These are phyloP conservation scores for Alternaria conjuncta DNA, from an alignment of 2,329 filamentous ascomycete genomes.

Conservation along the genomic window DNA sequence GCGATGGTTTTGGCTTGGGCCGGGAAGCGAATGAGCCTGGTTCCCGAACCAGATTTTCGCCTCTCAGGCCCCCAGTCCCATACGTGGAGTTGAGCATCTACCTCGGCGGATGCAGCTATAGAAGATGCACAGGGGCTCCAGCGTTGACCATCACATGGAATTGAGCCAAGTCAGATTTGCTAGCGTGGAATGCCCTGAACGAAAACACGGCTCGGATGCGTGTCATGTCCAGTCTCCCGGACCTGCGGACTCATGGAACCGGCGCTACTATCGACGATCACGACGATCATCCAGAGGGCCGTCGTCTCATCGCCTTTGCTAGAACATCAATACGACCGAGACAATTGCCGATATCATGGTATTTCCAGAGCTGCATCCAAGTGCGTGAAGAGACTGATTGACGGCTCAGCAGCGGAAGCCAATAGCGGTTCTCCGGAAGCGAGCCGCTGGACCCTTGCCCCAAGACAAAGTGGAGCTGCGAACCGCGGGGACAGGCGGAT, in stretches of 20 bases:
- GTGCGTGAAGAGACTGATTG: not conserved
- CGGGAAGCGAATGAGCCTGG: not conserved
- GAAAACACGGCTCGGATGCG: not conserved
- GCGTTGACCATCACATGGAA: not conserved
- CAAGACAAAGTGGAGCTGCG: not conserved
- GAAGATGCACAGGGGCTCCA: not conserved
- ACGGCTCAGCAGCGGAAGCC: not conserved
- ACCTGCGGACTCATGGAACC: not conserved
- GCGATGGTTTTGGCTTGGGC: not conserved
- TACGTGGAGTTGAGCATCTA: not conserved
- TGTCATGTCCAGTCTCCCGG: not conserved
- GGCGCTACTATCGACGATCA: not conserved
- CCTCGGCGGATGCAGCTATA: not conserved
- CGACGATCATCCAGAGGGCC: not conserved
- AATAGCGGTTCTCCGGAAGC: not conserved
- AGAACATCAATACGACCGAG: not conserved
- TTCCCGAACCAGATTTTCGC: not conserved
- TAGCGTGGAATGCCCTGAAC: not conserved
- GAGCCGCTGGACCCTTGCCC: constrained; percentile 2
- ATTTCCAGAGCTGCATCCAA: not conserved
- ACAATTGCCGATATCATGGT: not conserved
- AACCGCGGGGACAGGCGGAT: not conserved
- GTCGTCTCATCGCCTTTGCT: not conserved
- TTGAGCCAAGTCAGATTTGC: not conserved
- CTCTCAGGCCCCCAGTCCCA: not conserved